phyloP scores from a whole-genome alignment of 176 grass and related monocot genomes.

The Cenchrus americanus region DNA sequence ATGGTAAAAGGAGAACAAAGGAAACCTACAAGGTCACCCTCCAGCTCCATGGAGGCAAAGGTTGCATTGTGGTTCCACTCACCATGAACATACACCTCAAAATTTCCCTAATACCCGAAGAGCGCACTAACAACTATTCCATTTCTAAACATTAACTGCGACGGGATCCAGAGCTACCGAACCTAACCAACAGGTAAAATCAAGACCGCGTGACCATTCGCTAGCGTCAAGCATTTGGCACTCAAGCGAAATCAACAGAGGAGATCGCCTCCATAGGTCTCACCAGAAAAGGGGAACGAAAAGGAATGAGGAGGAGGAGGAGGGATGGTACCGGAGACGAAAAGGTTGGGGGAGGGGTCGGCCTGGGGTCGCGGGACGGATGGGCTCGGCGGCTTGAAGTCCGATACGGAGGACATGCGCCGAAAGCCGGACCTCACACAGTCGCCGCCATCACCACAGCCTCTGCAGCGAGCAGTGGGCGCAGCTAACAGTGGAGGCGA shows the following conservation, averaged over 20 bases:
- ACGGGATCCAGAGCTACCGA: conserved; percentile 9
- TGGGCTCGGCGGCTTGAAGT: conserved; percentile 52
- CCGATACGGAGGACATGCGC: conserved; percentile 71
- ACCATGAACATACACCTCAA: background rate
- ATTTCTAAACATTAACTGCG: background rate
- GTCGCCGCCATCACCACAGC: conserved; percentile 54
- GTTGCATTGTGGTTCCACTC: background rate
- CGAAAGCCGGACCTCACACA: conserved; percentile 62
- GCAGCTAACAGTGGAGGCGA: too few species aligned
- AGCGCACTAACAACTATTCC: background rate
- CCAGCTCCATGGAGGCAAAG: background rate
- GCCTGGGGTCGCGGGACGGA: conserved; percentile 49
- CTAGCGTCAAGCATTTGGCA: background rate
- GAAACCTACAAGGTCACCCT: background rate
- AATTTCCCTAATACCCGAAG: background rate
- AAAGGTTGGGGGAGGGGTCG: conserved; percentile 81
- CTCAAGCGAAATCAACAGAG: background rate
- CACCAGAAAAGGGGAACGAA: background rate
- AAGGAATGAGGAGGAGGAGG: background rate
- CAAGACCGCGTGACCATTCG: background rate
- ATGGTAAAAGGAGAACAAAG: background rate
- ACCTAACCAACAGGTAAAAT: conserved; percentile 16
- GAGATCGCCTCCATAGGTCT: background rate
- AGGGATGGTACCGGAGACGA: conserved; percentile 66
- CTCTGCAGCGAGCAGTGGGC: background rate